Base-by-base conservation (phyloP, 2,329 filamentous ascomycete genomes). In the Cordyceps cicadae region DNA sequence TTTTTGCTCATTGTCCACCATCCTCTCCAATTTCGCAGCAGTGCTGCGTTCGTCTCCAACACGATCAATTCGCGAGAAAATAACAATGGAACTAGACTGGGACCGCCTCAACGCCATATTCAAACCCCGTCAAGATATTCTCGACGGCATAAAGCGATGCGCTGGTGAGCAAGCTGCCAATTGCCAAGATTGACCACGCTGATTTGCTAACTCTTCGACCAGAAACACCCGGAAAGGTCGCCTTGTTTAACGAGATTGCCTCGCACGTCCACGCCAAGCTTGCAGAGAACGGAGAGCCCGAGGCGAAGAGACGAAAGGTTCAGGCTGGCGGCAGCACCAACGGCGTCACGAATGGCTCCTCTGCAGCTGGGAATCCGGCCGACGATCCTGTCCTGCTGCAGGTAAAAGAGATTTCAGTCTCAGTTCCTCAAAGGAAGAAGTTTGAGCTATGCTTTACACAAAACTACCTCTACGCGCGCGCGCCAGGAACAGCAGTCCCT, bases 381-480 rank as follows among this genome's bases (percentile, higher is more conserved):
- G 72, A 75, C 6, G 83, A 87, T 65, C 67, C 76, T 7, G 72
- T 87, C 0, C 71, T 87, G 29, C 74, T 87, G 19, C 81, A 82
- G 64, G 76, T 88, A 62, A 86, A 85, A 70, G 86, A 87, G 50
- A 84, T 88, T 21, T 88, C 85, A 0, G 77, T 88, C n/a, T 82
- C 84, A 0, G 78, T 87, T 4, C 86, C 86, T 0, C 83, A 86
- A 72, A 78, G 86, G 64, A 89, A 88, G 73, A 89, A 88, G 71
- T 84, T 84, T 65, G 83, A 85, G 64, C 70, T 88, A 9, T 85
- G 82, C 70, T 81, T 88, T 63, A 88, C 85, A 2, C 72, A 77
- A 6, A 77, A 78, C 62, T 81, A 83, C 64, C 67, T 87, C 39
- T 87, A 86, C 64, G 84, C 83, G 15, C 77, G 81, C 41, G 74